phyloP scores from a whole-genome alignment of 1,284 basidiomycete species.

The Ustilago trichophora region DNA sequence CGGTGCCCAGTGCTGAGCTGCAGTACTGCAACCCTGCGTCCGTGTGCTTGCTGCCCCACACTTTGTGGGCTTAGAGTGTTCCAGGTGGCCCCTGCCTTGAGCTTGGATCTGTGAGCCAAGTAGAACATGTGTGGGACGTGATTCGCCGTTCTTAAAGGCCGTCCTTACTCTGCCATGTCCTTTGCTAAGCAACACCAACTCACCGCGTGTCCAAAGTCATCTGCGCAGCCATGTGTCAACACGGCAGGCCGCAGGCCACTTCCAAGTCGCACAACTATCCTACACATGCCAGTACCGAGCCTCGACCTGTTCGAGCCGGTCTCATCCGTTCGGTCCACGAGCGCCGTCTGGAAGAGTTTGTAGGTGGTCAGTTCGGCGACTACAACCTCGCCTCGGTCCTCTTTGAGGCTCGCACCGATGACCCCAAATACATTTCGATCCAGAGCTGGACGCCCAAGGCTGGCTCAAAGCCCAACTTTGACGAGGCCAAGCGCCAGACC shows the following conservation, averaged over 20 bases:
- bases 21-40: conserved; percentile 21
- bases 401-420: conserved; percentile 53
- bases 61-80: conserved; percentile 2
- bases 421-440: conserved; percentile 43
- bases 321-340: conserved; percentile 54
- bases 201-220: too few species aligned
- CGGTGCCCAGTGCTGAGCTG: conserved; percentile 1
- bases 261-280: conserved; percentile 38
- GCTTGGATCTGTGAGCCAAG: too few species aligned
- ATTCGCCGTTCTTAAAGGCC: too few species aligned
- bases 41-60: conserved; percentile 21
- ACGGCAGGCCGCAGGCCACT: too few species aligned
- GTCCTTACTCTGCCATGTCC: too few species aligned
- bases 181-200: too few species aligned
- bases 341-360: conserved; percentile 53
- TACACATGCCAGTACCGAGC: conserved; percentile 28
- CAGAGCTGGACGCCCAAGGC: conserved; percentile 52
- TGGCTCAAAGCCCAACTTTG: conserved; percentile 56
- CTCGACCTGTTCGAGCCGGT: conserved; percentile 48
- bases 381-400: conserved; percentile 60
- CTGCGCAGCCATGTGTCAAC: conserved; percentile 36
- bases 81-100: background rate
- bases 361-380: conserved; percentile 53
- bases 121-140: too few species aligned
- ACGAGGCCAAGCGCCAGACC: conserved; percentile 55